Conservation (phyloP, 768 basidiomycete species). For the Epithele typhae region DNA sequence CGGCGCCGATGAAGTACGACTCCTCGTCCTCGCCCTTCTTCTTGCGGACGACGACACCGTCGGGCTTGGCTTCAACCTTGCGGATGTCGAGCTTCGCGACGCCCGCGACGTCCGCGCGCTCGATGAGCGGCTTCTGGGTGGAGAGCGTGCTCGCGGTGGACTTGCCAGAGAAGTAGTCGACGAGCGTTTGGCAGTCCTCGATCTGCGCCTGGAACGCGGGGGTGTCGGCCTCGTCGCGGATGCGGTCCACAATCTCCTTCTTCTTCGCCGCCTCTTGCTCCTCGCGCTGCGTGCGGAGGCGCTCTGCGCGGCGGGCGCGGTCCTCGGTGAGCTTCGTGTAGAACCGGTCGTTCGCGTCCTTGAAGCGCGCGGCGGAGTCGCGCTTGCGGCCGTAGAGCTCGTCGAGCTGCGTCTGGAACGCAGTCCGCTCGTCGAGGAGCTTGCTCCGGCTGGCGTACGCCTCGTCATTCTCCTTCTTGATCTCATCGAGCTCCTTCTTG, state of each 20-base stretch:
- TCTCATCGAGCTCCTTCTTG: conserved; percentile 77
- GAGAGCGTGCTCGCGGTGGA: conserved; percentile 39
- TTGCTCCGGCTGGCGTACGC: conserved; percentile 74
- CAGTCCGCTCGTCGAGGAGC: conserved; percentile 84
- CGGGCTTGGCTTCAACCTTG: conserved; percentile 66
- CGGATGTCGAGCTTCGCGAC: conserved; percentile 82
- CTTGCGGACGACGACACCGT: conserved; percentile 73
- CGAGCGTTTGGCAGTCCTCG: conserved; percentile 93
- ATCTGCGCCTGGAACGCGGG: conserved; percentile 93
- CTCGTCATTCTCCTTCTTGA: conserved; percentile 86
- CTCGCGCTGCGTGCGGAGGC: conserved; percentile 65
- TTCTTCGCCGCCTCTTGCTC: conserved; percentile 78
- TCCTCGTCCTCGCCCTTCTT: conserved; percentile 92
- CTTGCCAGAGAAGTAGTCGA: conserved; percentile 79
- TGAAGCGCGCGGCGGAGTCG: conserved; percentile 62
- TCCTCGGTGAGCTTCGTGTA: conserved; percentile 87
- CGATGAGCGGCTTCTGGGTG: conserved; percentile 34
- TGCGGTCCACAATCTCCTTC: conserved; percentile 69
- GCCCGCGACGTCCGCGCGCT: conserved; percentile 46
- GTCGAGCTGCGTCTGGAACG: conserved; percentile 64
- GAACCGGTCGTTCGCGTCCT: conserved; percentile 81
- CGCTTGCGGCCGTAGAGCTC: conserved; percentile 73
- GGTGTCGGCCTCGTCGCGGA: conserved; percentile 85
- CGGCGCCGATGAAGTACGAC: conserved; percentile 61
- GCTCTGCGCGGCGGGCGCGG: conserved; percentile 77